Evolutionary conservation across 306 rosid species (phyloP), one percentile per base, ranked within the genome.

Genomic region (Citrullus mucosospermus): DNA sequence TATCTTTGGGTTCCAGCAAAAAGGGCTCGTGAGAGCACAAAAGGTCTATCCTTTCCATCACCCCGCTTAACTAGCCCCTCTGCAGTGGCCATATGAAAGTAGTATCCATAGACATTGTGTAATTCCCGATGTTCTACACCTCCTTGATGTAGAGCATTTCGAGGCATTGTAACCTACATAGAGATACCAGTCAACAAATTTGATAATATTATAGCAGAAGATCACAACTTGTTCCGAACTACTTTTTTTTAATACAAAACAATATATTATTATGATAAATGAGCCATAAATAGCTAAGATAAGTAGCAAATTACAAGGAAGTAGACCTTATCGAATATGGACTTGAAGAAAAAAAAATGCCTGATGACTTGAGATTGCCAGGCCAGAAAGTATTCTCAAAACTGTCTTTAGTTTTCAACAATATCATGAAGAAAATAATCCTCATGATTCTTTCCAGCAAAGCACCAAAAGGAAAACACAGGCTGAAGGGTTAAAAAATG

Each of bases 1-100:
- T 88, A 11, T 91, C 93, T 88, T 88, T 95, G 99, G 79, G 83
- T 92, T 83, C 99, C 99, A 34, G 99, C 92, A 85, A 92, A 95
- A 44, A 91, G 36, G 77, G 99, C 97, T 84, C 99, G 88, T 4
- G 98, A 86, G 82, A 95, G 83, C 72, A 95, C 99, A 82, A 95
- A 95, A 53, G 99, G 97, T 74, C 97, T 88, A 81, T 92, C 99
- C 44, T 85, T 88, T 70, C 97, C 93, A 78, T 90, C 88, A 79
- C 96, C 97, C 80, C 99, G 92, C 83, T 90, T 88, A 81, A 92
- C 39, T 79, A 95, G 91, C 77, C 99, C 98, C 4, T 90, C 88
- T 68, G 96, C 59, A 44, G 99, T 91, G 46, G 97, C 97, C 99
- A 92, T 92, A 88, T 95, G 99, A 81, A 95, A 92, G 84, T 95